Conservation (phyloP, 805 yeast genomes). For the Nakazawaea ishiwadae region DNA sequence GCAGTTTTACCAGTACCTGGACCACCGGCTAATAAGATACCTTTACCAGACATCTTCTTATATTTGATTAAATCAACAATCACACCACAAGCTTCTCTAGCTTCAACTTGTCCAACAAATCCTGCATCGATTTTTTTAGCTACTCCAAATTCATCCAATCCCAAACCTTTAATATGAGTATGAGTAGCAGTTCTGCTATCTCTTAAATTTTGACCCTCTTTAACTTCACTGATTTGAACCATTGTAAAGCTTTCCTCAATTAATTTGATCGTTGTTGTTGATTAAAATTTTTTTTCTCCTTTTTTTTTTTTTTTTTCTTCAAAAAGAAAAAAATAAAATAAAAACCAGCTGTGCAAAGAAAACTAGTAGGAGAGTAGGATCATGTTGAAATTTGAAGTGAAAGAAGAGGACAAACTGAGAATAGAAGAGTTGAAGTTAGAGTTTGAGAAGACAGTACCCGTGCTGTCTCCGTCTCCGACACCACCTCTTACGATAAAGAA, state of each 20-base stretch:
- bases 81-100: constrained; percentile 92
- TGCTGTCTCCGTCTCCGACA: too few species aligned
- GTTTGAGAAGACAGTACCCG: neutral
- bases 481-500: neutral
- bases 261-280: neutral
- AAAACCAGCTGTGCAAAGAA: neutral
- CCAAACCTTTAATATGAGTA: constrained; percentile 93
- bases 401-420: neutral
- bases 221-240: constrained; percentile 17
- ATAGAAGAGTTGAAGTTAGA: constrained; percentile 1
- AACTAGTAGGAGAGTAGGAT: neutral
- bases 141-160: constrained; percentile 82
- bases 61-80: constrained; percentile 90
- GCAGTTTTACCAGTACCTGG: constrained; percentile 99
- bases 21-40: constrained; percentile 93
- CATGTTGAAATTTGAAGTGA: constrained; percentile 3
- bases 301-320: neutral
- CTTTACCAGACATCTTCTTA: constrained; percentile 91
- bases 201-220: constrained; percentile 23
- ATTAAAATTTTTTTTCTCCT: neutral
- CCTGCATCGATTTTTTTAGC: constrained; percentile 89
- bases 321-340: neutral
- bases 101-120: constrained; percentile 70
- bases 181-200: constrained; percentile 88
- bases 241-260: neutral